Evolutionary conservation across 805 yeast species (phyloP).

Genomic region (Zygosaccharomyces bailii): DNA sequence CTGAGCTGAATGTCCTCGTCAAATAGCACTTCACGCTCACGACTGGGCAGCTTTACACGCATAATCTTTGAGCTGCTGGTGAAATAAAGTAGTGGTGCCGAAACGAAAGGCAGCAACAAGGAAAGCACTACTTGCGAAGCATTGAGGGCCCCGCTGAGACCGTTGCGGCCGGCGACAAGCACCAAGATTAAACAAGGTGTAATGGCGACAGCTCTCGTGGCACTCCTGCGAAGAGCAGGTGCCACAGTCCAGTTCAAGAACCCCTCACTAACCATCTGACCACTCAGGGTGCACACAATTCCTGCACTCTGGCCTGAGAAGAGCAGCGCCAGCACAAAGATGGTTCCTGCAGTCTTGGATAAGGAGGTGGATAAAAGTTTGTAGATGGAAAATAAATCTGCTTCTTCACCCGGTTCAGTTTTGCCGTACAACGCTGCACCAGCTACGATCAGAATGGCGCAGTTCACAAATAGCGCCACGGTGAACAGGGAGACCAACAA

Average conservation of each 20-base stretch:
- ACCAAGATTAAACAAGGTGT: conserved; percentile 81
- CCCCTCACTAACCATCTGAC: conserved; percentile 94
- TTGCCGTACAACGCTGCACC: conserved; percentile 75
- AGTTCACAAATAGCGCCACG: conserved; percentile 85
- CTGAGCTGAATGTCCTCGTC: conserved; percentile 11
- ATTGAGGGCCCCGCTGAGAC: conserved; percentile 71
- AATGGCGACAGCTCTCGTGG: conserved; percentile 81
- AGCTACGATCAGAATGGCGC: conserved; percentile 84
- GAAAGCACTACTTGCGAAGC: conserved; percentile 84
- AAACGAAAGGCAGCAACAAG: conserved; percentile 75
- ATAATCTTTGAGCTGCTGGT: conserved; percentile 67
- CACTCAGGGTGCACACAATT: conserved; percentile 89
- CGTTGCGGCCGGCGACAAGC: conserved; percentile 72
- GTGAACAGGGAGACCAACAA: conserved; percentile 78
- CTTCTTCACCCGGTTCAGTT: conserved; percentile 58
- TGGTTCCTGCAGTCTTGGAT: conserved; percentile 74
- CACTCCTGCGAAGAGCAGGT: conserved; percentile 74
- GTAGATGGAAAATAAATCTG: conserved; percentile 81
- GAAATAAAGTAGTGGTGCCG: conserved; percentile 82
- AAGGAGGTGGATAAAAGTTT: conserved; percentile 57
- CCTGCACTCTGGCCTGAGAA: conserved; percentile 93
- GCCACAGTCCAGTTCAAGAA: conserved; percentile 76
- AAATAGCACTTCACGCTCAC: neutral
- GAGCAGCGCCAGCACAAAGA: conserved; percentile 80
- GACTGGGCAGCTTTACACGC: conserved; percentile 45